These are phyloP conservation scores for Exutisphaerella laricina DNA, from an alignment of 2,329 filamentous ascomycete genomes.

Conservation along the genomic window DNA sequence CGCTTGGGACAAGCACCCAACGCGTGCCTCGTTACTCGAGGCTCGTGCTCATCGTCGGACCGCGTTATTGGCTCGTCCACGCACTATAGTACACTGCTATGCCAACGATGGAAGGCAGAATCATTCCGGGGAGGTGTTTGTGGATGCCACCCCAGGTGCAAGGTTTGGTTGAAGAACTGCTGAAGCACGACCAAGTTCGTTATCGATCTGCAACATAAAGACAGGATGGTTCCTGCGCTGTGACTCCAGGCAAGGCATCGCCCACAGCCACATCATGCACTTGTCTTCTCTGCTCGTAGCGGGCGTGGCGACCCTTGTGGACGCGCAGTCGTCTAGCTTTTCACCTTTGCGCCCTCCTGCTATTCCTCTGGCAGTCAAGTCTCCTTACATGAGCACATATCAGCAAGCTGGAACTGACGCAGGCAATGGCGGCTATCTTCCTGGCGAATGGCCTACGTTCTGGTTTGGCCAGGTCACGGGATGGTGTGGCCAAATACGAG, in stretches of 20 bases:
- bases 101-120: too few relatives aligned
- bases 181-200: background rate
- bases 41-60: slow-evolving; percentile 3
- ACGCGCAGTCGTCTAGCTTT: slow-evolving; percentile 48
- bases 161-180: background rate
- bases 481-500: slow-evolving; percentile 59
- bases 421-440: slow-evolving; percentile 58
- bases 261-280: slow-evolving; percentile 11
- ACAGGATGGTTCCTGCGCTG: background rate
- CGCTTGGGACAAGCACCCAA: background rate
- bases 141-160: background rate
- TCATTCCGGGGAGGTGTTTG: too few relatives aligned
- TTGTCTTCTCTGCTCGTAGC: slow-evolving; percentile 13
- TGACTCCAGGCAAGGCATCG: background rate
- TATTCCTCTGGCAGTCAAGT: slow-evolving; percentile 67
- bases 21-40: slow-evolving; percentile 10
- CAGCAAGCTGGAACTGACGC: slow-evolving; percentile 54
- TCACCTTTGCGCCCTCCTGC: slow-evolving; percentile 60
- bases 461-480: slow-evolving; percentile 54
- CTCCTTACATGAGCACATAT: slow-evolving; percentile 69
- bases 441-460: slow-evolving; percentile 58
- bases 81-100: too few relatives aligned
- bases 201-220: slow-evolving; percentile 3
- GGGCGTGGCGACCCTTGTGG: slow-evolving; percentile 14
- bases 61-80: slow-evolving; percentile 5